phyloP scores from a whole-genome alignment of 345 rosid species.

The Syzygium oleosum region DNA sequence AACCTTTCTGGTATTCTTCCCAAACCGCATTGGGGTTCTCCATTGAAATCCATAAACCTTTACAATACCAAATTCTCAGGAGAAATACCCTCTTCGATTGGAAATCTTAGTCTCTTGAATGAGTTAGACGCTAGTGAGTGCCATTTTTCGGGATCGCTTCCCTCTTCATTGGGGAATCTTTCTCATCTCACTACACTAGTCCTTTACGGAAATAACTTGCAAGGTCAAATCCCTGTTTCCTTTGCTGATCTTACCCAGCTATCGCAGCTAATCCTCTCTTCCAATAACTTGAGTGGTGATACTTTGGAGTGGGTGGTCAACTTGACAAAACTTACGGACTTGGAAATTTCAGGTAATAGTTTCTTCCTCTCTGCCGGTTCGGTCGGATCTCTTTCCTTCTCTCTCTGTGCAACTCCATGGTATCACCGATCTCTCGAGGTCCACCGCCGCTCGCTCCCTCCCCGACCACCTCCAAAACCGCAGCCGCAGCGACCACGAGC shows the following conservation, averaged over 20 bases:
- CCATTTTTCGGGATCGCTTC: background rate
- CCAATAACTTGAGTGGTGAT: background rate
- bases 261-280: background rate
- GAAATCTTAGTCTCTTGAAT: background rate
- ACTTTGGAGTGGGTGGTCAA: background rate
- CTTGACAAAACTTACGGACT: background rate
- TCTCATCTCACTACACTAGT: background rate
- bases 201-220: background rate
- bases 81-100: background rate
- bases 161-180: background rate
- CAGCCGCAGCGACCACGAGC: too few relatives aligned
- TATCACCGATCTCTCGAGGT: too few relatives aligned
- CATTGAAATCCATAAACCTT: background rate
- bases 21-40: background rate
- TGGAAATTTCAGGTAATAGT: background rate
- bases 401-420: too few relatives aligned
- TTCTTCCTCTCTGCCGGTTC: background rate
- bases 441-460: too few relatives aligned
- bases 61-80: background rate
- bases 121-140: fast-evolving
- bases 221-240: background rate
- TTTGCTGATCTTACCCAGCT: background rate
- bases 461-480: too few relatives aligned
- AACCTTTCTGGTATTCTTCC: background rate
- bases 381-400: too few relatives aligned